phyloP scores from a whole-genome alignment of 331 rosid genomes.

The Spiraea crenata region DNA sequence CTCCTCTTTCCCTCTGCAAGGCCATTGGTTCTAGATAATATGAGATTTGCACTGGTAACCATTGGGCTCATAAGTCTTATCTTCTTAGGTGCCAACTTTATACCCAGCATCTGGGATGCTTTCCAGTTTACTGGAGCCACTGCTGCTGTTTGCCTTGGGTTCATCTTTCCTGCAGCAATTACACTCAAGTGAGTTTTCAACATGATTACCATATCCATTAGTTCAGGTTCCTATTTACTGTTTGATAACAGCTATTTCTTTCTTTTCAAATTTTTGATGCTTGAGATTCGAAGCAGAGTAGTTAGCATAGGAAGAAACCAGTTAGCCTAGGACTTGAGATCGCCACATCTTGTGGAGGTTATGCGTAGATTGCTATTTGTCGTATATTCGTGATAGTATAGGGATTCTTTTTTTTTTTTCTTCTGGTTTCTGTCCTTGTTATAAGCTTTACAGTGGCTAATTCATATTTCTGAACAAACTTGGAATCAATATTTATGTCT shows the following conservation, averaged over 20 bases:
- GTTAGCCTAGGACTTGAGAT: neutral
- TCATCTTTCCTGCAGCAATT: slow-evolving; percentile 89
- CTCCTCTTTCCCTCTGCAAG: slow-evolving; percentile 71
- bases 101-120: slow-evolving; percentile 96
- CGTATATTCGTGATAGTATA: neutral
- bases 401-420: neutral
- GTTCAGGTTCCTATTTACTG: neutral
- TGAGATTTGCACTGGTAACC: slow-evolving; percentile 65
- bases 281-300: neutral
- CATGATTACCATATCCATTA: neutral
- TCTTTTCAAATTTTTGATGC: neutral
- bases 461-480: neutral
- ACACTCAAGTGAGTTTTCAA: slow-evolving; percentile 60
- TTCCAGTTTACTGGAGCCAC: slow-evolving; percentile 99
- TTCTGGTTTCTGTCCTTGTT: neutral
- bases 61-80: slow-evolving; percentile 44
- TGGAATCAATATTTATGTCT: neutral
- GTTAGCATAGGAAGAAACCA: neutral
- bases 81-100: slow-evolving; percentile 80
- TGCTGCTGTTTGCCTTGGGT: slow-evolving; percentile 82
- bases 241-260: neutral
- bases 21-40: slow-evolving; percentile 67
- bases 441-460: neutral
- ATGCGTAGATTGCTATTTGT: neutral
- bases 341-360: neutral